Base-by-base conservation (phyloP, 371 early-diverging fungal genomes). In the Conidiobolus incongruus region DNA sequence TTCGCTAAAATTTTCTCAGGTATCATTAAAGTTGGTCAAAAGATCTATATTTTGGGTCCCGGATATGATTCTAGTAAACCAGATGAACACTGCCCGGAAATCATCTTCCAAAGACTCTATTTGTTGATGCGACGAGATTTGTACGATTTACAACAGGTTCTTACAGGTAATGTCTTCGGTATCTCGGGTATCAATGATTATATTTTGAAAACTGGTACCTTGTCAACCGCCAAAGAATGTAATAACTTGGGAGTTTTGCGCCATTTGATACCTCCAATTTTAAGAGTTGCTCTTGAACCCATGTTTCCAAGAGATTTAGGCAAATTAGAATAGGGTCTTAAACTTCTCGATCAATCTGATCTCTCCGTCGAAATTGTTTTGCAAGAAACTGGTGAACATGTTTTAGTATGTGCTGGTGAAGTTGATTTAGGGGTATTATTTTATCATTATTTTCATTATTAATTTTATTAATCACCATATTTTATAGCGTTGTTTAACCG, bases 51-150 rank as follows among this genome's bases (percentile, higher is more conserved):
- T 0, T 54, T 95, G 38, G 87, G 88, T n/a, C 96, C 98, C 23
- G 93, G 91, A 53, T 94, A 81, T 54, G 72, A 81, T 39, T 70
- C 77, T 4, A 53, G 54, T 10, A 51, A 68, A 7, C 87, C 90
- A 1, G 61, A 65, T 13, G 46, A 60, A 20, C 70, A 77, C 43
- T 65, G 72, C 32, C 63, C 73, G 15, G 72, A 81, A 48, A 62
- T 87, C 23, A 71, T 58, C 0, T 75, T 94, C 16, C 58, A 78
- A 44, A 68, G 62, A 15, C 55, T 97, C 31, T 96, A 82, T 44
- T 54, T 96, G 58, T 70, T 94, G 53, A 96, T 97, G 96, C 95
- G 98, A 6, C 70, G 89, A 28, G 94, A 95, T 30, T 54, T 96
- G 40, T 71, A 80, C 45, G 65, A 63, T 1, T 50, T 95, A 47